Percentiles rank a stretch among this genome's conserved stretches.
These are phyloP conservation scores for Planoprotostelium fungivorum DNA, from an alignment of 78 protist genomes.

Conservation along the genomic window DNA sequence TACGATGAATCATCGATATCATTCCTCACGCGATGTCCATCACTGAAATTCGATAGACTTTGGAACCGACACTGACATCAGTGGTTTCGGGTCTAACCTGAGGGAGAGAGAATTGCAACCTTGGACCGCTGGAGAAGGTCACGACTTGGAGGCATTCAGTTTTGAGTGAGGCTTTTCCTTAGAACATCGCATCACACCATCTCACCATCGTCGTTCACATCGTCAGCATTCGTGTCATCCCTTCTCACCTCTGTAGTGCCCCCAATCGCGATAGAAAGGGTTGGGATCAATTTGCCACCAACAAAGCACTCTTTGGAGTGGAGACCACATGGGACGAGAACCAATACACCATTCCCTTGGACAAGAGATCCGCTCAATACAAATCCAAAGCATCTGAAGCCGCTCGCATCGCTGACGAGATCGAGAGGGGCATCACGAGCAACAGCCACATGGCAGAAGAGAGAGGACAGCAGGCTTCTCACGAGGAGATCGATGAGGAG, in stretches of 20 bases:
- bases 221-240: background rate
- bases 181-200: background rate
- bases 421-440: constrained; percentile 48
- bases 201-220: background rate
- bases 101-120: constrained; percentile 39
- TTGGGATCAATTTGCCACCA: constrained; percentile 76
- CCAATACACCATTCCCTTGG: constrained; percentile 51
- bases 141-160: background rate
- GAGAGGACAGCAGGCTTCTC: constrained; percentile 22
- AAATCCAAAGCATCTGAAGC: constrained; percentile 11
- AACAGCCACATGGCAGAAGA: constrained; percentile 64
- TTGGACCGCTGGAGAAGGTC: constrained; percentile 14
- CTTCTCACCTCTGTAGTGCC: background rate
- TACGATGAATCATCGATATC: too few species aligned
- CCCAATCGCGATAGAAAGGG: background rate
- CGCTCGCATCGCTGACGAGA: constrained; percentile 48
- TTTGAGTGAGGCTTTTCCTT: background rate
- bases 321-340: constrained; percentile 48
- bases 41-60: background rate
- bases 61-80: constrained; percentile 48
- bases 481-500: constrained; percentile 61
- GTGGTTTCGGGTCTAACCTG: constrained; percentile 41
- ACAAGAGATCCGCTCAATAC: constrained; percentile 20
- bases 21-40: background rate
- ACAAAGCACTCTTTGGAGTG: constrained; percentile 43